A percentile compares a stretch with the other conserved stretches of the same genome.
Evolutionary conservation across 2,329 filamentous ascomycete species (phyloP).

Genomic region (Cryphonectria parasitica): DNA sequence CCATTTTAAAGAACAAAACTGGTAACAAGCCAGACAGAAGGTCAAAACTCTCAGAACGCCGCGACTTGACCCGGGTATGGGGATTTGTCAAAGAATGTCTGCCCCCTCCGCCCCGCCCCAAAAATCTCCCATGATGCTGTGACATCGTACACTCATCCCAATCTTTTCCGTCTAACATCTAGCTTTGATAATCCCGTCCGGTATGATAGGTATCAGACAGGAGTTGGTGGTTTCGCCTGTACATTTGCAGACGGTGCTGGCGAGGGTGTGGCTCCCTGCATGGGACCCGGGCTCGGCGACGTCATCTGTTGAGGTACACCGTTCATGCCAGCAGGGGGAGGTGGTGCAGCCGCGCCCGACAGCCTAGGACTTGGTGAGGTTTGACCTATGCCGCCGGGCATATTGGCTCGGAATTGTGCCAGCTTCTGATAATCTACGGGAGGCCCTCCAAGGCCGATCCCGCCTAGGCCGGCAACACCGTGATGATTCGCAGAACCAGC

Average conservation of each 20-base stretch:
- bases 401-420: constrained; percentile 43
- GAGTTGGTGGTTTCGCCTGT: constrained; percentile 35
- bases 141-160: background rate
- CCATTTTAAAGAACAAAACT: background rate
- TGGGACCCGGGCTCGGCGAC: constrained; percentile 32
- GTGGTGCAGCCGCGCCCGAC: constrained; percentile 10
- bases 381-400: constrained; percentile 39
- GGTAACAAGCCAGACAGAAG: background rate
- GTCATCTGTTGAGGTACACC: constrained; percentile 26
- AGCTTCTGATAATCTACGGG: constrained; percentile 42
- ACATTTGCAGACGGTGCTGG: constrained; percentile 43
- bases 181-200: background rate
- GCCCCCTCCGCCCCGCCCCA: background rate
- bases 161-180: background rate
- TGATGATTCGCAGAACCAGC: constrained; percentile 52
- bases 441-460: constrained; percentile 42
- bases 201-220: background rate
- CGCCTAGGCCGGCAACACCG: constrained; percentile 43
- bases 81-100: background rate
- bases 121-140: background rate
- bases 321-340: constrained; percentile 30
- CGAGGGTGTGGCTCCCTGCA: constrained; percentile 34
- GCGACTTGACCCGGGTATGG: background rate
- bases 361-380: constrained; percentile 43
- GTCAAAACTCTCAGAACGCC: background rate